Conservation (phyloP, 768 basidiomycete species). For the Auriculariales sp. region DNA sequence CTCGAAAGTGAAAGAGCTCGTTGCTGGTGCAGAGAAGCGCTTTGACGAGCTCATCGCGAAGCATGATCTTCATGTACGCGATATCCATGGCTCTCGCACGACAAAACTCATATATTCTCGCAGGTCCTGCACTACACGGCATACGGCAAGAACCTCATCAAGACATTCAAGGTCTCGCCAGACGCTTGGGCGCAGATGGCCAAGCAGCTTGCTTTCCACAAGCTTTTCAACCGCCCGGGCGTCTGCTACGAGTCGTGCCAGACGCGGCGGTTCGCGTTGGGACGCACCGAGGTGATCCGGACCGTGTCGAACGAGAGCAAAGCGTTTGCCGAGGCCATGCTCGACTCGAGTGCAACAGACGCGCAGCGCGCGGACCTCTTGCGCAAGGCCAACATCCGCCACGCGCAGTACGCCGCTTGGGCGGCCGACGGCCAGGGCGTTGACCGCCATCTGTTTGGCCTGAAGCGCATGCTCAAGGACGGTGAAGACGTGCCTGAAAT, state of each 20-base stretch:
- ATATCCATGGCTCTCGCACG: background rate
- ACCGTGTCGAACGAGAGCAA: conserved; percentile 70
- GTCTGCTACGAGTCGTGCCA: conserved; percentile 90
- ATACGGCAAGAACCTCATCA: conserved; percentile 81
- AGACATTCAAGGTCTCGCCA: conserved; percentile 68
- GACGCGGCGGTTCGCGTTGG: conserved; percentile 81
- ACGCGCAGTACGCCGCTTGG: conserved; percentile 78
- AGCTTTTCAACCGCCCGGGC: conserved; percentile 59
- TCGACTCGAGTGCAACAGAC: conserved; percentile 35
- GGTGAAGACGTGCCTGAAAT: conserved; percentile 63
- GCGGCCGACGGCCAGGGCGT: conserved; percentile 92
- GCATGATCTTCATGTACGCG: conserved; percentile 64
- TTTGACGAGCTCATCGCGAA: conserved; percentile 63
- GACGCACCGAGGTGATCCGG: conserved; percentile 91
- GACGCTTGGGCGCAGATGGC: conserved; percentile 94
- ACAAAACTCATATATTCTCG: conserved; percentile 6
- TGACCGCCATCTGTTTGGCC: conserved; percentile 87
- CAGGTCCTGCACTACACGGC: conserved; percentile 73
- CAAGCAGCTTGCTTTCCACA: conserved; percentile 91
- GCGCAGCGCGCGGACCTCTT: conserved; percentile 49
- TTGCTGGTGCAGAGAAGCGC: conserved; percentile 43
- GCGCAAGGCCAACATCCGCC: conserved; percentile 60
- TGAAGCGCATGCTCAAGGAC: conserved; percentile 65
- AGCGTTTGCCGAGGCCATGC: conserved; percentile 84
- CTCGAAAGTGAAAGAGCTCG: conserved; percentile 30